Percentiles rank a stretch among this genome's conserved stretches.
These are phyloP conservation scores for Thecaphora frezii DNA, from an alignment of 1,284 basidiomycete genomes.

Conservation along the genomic window DNA sequence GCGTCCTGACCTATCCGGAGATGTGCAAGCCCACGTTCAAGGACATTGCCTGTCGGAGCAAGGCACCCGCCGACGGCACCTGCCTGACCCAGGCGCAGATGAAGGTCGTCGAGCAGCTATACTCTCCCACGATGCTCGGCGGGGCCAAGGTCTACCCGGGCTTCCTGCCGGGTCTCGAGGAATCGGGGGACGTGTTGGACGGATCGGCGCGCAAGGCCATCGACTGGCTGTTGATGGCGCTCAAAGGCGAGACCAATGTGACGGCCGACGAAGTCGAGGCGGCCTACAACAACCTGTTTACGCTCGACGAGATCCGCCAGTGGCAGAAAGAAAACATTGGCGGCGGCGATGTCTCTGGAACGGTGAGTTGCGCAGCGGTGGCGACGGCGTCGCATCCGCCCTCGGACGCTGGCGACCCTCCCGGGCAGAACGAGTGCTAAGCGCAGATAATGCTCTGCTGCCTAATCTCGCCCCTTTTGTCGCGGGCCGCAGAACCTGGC, in stretches of 20 bases:
- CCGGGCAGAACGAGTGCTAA: no score
- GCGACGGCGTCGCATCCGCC: no score
- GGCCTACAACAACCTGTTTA: slow-evolving; percentile 9
- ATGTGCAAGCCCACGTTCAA: slow-evolving; percentile 19
- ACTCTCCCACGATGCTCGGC: slow-evolving; percentile 8
- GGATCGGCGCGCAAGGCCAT: slow-evolving; percentile 16
- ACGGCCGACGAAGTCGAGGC: neutral
- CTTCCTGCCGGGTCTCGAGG: slow-evolving; percentile 25
- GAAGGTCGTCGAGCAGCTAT: slow-evolving; percentile 20
- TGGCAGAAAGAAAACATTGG: slow-evolving; percentile 27
- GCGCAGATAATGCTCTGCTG: no score
- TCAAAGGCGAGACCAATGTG: neutral
- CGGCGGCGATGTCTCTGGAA: slow-evolving; percentile 20
- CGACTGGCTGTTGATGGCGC: neutral
- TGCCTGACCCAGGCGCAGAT: slow-evolving; percentile 28
- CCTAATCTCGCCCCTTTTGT: no score
- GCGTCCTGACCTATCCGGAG: slow-evolving; percentile 18
- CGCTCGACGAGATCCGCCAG: slow-evolving; percentile 14
- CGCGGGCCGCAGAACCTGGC: neutral
- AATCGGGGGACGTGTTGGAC: slow-evolving; percentile 12
- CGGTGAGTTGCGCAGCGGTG: slow-evolving; percentile 10
- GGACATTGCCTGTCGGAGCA: neutral
- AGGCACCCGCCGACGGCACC: neutral
- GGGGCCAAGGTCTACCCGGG: slow-evolving; percentile 21
- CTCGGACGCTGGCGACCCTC: no score